phyloP scores from a whole-genome alignment of 2,329 filamentous ascomycete genomes.

The Ophiostoma ulmi region DNA sequence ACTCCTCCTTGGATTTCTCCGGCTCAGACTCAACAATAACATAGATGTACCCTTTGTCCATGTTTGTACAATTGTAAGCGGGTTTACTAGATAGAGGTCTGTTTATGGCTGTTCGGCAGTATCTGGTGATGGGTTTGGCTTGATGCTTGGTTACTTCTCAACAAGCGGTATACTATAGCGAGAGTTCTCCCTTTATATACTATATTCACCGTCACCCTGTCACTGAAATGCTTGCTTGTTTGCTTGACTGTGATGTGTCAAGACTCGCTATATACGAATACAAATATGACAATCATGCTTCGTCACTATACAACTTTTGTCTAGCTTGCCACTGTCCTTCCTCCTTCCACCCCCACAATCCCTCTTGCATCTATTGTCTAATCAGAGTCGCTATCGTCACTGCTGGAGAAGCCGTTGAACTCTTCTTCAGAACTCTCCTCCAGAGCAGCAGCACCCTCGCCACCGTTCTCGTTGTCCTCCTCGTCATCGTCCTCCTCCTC shows the following conservation, averaged over 20 bases:
- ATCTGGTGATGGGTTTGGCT: too few relatives aligned
- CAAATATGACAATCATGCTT: constrained; percentile 7
- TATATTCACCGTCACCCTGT: background rate
- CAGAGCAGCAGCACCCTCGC: constrained; percentile 34
- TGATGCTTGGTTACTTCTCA: background rate
- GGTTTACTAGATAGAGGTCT: too few relatives aligned
- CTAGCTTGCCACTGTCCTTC: background rate
- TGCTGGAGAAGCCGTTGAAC: constrained; percentile 54
- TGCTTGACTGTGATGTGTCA: background rate
- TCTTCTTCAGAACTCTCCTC: constrained; percentile 50
- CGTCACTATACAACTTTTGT: constrained; percentile 8
- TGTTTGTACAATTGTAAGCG: too few relatives aligned
- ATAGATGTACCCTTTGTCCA: background rate
- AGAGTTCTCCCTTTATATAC: background rate
- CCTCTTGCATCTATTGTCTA: constrained; percentile 14
- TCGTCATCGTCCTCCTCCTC: constrained; percentile 42
- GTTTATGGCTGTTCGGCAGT: too few relatives aligned
- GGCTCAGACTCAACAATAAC: background rate
- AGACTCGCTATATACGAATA: background rate
- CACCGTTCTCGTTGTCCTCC: constrained; percentile 41
- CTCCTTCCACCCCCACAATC: too few relatives aligned
- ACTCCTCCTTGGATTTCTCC: background rate
- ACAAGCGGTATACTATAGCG: background rate
- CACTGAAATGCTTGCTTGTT: background rate
- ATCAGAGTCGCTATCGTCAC: constrained; percentile 37